Base-by-base conservation (phyloP, 2,329 filamentous ascomycete genomes). In the Rutstroemia sp. region DNA sequence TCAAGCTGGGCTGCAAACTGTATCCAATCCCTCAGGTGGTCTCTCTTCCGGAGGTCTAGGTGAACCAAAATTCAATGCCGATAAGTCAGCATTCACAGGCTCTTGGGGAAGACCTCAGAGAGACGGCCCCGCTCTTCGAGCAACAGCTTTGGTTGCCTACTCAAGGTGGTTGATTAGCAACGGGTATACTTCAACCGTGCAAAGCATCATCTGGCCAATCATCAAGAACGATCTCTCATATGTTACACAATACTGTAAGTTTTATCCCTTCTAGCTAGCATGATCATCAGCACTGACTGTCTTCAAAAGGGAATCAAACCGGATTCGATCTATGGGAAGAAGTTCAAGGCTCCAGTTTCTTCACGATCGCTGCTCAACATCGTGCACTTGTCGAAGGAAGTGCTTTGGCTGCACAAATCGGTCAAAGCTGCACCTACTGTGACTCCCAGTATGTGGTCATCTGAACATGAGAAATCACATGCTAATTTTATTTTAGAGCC, bases 251-350 rank as follows among this genome's bases (percentile, higher is more conserved):
- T 88, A 89, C 73, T 89, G 86, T 68, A 60, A 57, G 62, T 56
- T 2, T n/a, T 5, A 42, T 42, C 1, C 16, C 39, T 42, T 19
- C 39, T 42, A n/a, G 6, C 8, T 19, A 19, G 39, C 17, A 42
- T 42, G 14, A 42, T 42, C 17, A 25, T 48, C 14, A 21, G 27
- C 38, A 8, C 53, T 30, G 1, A 54, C 52, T 57, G 37, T 58
- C 45, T 38, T 8, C 12, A 14, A 37, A 5, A 38, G 48, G 67
- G 68, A 81, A 79, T 58, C 70, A 77, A 57, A 77, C 76, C 5
- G 78, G 77, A 0, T 94, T 83, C 65, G 89, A 95, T 69, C 77
- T 95, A 3, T 94, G 89, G 89, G 89, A 94, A 69, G 89, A 94
- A 69, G 81, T 92, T 14, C 74, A 76, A 23, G 87, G 88, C 42